Evolutionary conservation across 1,139 yeast genomes (phyloP).

Genomic region (Candida albicans): DNA sequence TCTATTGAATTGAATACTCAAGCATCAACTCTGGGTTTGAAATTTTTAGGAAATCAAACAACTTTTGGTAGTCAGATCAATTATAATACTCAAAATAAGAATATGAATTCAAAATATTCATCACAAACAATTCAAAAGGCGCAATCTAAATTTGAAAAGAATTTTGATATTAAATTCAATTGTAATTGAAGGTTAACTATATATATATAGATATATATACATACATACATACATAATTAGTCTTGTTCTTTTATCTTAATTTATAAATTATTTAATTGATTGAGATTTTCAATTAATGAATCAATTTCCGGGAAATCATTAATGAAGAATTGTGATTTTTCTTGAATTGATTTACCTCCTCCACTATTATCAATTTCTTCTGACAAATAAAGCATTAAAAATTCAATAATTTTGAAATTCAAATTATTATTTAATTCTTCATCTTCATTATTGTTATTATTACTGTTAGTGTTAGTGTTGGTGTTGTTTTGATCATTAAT

Average conservation of each 20-base stretch:
- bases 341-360: conserved; percentile 36
- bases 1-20: conserved; percentile 3
- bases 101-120: conserved; percentile 4
- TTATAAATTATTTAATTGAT: conserved; percentile 30
- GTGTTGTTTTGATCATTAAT: not conserved
- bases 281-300: conserved; percentile 38
- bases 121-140: conserved; percentile 9
- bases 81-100: too few species aligned
- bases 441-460: not conserved
- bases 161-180: conserved; percentile 14
- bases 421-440: conserved; percentile 23
- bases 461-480: conserved; percentile 1
- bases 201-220: too few species aligned
- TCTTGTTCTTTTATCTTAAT: too few species aligned
- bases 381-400: conserved; percentile 65
- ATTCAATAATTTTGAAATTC: conserved; percentile 66
- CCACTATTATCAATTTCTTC: conserved; percentile 50
- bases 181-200: not conserved
- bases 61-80: not conserved
- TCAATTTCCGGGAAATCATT: conserved; percentile 45
- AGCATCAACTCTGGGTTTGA: not conserved
- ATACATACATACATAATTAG: too few species aligned
- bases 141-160: conserved; percentile 13
- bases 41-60: not conserved
- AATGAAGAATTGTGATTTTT: conserved; percentile 57